Base-by-base conservation (phyloP, 805 yeast species). In the Teunomyces tritomae region DNA sequence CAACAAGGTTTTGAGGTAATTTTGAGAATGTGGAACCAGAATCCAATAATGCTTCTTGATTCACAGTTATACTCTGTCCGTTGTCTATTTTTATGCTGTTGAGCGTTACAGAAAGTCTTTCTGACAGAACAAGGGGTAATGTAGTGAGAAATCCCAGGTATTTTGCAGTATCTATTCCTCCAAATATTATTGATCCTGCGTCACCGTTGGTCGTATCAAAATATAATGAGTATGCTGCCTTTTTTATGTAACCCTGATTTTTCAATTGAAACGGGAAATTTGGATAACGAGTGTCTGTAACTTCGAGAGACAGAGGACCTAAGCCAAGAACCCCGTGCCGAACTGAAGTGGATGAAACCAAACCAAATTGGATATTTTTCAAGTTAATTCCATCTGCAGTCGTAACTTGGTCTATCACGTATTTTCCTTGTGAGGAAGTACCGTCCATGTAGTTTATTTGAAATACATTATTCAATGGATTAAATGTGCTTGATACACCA, bases 151-250 rank as follows among this genome's bases (percentile, higher is more conserved):
- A 26, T 4, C 62, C 62, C 16, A 39, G 35, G 48, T 57, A 59
- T 32, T 61, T 58, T 13, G 67, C 50, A 10, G 53, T 42, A 49
- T 69, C 71, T 26, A 61, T 55, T 27, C 63, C 67, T 8, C 73
- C 74, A 48, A 69, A 58, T 8, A 55, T 43, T 5, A 69, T 39
- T 9, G 52, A 34, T 5, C 73, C 74, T 1, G 52, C 34, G 26
- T 43, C 36, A 49, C 55, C 49, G 41, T 46, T 20, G 5, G 46
- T 52, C 35, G 52, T 53, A 30, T 58, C 55, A 48, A 67, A 52
- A 48, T 53, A 61, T n/a, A 70, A 37, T 1, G 71, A 58, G 42
- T 58, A 65, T 8, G 63, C 44, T 14, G 53, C 48, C 43, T 55
- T 55, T 10, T 50, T 53, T 29, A 67, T 67, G 20, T 50, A 36